Percentiles rank a stretch among this genome's conserved stretches.
Conservation (phyloP, 1,139 yeast genomes). For the Yamadazyma buinensis region DNA sequence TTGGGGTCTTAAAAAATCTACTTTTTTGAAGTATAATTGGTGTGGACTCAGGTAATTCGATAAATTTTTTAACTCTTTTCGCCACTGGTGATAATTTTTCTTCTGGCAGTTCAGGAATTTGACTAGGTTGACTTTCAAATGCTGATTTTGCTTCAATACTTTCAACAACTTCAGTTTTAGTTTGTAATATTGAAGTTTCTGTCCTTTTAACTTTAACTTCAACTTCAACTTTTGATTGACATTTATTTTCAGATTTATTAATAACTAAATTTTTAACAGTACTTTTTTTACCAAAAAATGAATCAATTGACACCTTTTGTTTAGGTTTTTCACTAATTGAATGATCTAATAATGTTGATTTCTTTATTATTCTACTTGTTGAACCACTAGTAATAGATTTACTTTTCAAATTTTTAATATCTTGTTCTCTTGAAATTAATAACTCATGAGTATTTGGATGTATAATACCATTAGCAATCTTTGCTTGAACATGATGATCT, state of each 20-base stretch:
- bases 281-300: conserved; percentile 11
- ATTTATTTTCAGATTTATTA: conserved; percentile 2
- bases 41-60: conserved; percentile 8
- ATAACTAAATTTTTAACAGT: conserved; percentile 2
- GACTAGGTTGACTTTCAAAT: not conserved
- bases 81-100: conserved; percentile 24
- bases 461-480: conserved; percentile 61
- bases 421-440: conserved; percentile 46
- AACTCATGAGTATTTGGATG: conserved; percentile 60
- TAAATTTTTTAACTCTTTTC: conserved; percentile 20
- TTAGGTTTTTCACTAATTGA: conserved; percentile 2
- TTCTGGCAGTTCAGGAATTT: not conserved
- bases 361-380: not conserved
- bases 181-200: too few species aligned
- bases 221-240: not conserved
- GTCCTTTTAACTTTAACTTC: not conserved
- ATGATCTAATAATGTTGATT: not conserved
- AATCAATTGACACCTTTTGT: conserved; percentile 13
- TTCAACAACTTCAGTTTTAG: not conserved
- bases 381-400: conserved; percentile 17
- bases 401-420: conserved; percentile 22
- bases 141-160: too few species aligned
- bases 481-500: conserved; percentile 43
- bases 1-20: conserved; percentile 12
- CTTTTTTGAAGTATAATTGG: conserved; percentile 10